These are phyloP conservation scores for Taxawa tesnikishii DNA, from an alignment of 2,329 filamentous ascomycete genomes.

Conservation along the genomic window DNA sequence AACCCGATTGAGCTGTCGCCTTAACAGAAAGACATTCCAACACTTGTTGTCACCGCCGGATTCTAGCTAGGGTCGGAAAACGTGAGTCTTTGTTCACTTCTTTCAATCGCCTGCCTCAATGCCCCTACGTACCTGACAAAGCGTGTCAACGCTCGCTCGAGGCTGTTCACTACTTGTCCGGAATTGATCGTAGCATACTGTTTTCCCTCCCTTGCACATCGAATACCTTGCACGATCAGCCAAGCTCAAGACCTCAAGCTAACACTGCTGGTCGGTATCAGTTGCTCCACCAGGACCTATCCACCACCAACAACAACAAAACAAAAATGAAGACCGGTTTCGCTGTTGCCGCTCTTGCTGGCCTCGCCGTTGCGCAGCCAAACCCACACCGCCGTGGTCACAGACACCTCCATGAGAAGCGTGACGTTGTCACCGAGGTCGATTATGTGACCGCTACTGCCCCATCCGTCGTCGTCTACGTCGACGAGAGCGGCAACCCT, in stretches of 20 bases:
- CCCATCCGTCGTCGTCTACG: constrained; percentile 44
- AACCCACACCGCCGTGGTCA: constrained; percentile 17
- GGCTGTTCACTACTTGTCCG: no score
- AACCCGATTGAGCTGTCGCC: neutral
- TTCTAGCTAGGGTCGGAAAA: no score
- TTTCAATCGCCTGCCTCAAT: no score
- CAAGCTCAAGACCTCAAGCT: no score
- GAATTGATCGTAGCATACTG: no score
- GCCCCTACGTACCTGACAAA: no score
- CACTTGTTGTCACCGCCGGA: neutral
- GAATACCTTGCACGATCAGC: no score
- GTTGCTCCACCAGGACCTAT: neutral
- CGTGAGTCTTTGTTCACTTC: neutral
- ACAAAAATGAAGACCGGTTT: constrained; percentile 7
- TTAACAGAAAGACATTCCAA: neutral
- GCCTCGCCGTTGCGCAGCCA: constrained; percentile 28
- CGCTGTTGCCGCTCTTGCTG: constrained; percentile 8
- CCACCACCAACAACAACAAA: constrained; percentile 2
- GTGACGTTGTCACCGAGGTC: constrained; percentile 21
- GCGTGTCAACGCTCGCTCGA: no score
- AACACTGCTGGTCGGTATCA: constrained; percentile 6
- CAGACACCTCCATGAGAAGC: constrained; percentile 23
- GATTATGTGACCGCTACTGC: constrained; percentile 28
- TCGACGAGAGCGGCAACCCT: constrained; percentile 44
- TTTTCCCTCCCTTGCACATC: no score